Evolutionary conservation across 768 basidiomycete species (phyloP).

Genomic region (Lanmaoa pseudosensibilis): DNA sequence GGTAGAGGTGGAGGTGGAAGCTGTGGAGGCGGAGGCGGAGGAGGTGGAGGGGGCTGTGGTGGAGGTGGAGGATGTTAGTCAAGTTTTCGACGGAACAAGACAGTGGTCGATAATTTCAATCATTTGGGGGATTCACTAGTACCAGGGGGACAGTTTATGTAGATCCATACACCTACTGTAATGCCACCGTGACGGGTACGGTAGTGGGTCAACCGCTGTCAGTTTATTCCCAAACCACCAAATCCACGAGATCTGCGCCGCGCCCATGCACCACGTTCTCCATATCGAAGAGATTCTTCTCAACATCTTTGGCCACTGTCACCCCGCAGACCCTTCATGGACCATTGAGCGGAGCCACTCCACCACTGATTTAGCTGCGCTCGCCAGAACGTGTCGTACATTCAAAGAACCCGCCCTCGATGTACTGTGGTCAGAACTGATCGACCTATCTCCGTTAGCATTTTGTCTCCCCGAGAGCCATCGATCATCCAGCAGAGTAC

Average conservation of each 20-base stretch:
- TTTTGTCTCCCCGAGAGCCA: not conserved
- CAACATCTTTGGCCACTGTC: not conserved
- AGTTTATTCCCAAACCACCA: no score
- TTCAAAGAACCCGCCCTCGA: conserved; percentile 4
- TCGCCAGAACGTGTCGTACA: not conserved
- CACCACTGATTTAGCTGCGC: not conserved
- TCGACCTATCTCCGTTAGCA: not conserved
- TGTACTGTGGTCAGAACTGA: not conserved
- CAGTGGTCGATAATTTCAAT: no score
- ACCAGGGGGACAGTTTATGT: no score
- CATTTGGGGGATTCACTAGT: no score
- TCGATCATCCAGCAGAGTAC: not conserved
- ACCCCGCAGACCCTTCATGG: not conserved
- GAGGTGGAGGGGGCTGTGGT: no score
- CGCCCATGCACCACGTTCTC: not conserved
- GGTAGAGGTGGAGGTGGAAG: no score
- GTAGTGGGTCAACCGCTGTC: no score
- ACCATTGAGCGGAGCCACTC: not conserved
- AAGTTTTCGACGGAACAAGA: no score
- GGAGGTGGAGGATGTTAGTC: no score
- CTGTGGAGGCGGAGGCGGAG: no score
- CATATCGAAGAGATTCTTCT: not conserved
- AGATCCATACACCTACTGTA: no score
- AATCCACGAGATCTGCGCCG: not conserved
- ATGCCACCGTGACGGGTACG: no score